Evolutionary conservation across 2,329 filamentous ascomycete species (phyloP).

Genomic region (Xylaria hypoxylon): DNA sequence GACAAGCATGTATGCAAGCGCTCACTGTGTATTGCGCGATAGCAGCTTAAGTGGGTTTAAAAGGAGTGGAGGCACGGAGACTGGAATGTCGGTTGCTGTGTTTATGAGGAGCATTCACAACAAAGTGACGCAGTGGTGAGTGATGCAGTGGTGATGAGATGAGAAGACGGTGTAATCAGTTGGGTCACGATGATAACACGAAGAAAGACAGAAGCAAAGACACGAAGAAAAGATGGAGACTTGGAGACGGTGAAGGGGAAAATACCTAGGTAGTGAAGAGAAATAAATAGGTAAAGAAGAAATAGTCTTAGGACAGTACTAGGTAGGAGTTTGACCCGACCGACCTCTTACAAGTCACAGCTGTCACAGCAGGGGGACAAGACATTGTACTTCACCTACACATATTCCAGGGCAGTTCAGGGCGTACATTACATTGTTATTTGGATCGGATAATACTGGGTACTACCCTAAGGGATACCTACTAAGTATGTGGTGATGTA

Average conservation of each 20-base stretch:
- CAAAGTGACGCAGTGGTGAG: slow-evolving; percentile 13
- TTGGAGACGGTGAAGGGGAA: background rate
- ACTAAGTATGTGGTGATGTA: no score
- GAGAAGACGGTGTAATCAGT: slow-evolving; percentile 14
- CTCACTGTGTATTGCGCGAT: background rate
- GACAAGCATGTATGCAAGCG: slow-evolving; percentile 1
- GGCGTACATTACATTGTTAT: no score
- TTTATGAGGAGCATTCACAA: background rate
- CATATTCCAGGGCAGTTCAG: no score
- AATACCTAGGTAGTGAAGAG: no score
- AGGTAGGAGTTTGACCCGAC: slow-evolving; percentile 5
- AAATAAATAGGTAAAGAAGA: slow-evolving; percentile 7
- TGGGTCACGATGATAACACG: slow-evolving; percentile 28
- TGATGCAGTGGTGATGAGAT: slow-evolving; percentile 21
- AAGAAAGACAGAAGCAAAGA: slow-evolving; percentile 7
- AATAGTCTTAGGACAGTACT: background rate
- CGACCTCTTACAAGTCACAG: slow-evolving; percentile 9
- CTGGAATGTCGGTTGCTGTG: slow-evolving; percentile 23
- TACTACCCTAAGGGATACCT: no score
- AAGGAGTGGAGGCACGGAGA: slow-evolving; percentile 29
- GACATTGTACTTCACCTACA: background rate
- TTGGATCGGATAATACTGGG: no score
- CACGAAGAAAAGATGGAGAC: background rate
- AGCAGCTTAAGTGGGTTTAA: background rate
- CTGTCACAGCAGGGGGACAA: slow-evolving; percentile 9